Base-by-base conservation (phyloP, 768 basidiomycete genomes). In the Tulasnella sp. region DNA sequence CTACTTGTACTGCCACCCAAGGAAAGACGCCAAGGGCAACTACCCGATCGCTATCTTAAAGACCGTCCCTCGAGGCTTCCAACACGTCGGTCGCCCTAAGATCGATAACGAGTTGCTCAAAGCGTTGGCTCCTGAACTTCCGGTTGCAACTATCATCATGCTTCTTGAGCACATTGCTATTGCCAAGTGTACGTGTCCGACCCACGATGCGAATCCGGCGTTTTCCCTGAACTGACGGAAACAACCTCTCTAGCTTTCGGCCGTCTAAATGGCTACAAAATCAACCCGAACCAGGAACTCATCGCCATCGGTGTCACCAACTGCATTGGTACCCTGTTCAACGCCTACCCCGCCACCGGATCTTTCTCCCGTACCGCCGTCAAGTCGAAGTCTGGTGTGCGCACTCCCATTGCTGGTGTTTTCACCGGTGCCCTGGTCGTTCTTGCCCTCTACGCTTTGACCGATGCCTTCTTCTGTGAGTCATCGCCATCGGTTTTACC, bases 311-410 rank as follows among this genome's bases (percentile, higher is more conserved):
- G 97, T n/a, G 95, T 99, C 27, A 94, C 96, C 24, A 97, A 71
- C 71, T 74, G 94, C 1, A 83, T 98, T 81, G 97, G 97, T 3
- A 93, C 94, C 21, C 87, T 94, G 82, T 98, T 99, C 85, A 89
- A 86, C 76, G 97, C 96, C 0, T 99, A 98, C 85, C 97, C 98
- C 12, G 95, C 97, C 0, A 99, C 98, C 18, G 98, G 98, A 1
- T 98, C 97, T 0, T 99, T 99, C 89, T 98, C 97, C 52, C 94
- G 98, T n/a, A 94, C 96, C 3, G 98, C 98, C 2, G 88, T 99
- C 84, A 96, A 98, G 86, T 91, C 94, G 40, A 98, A 97, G 85
- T 97, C 95, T 0, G 98, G 98, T 73, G 97, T 99, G n/a, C 91
- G 97, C 76, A 99, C 98, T 2, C 98, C 98, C 10, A 88, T 92